A percentile compares a stretch with the other conserved stretches of the same genome.
Evolutionary conservation across 148 eudicot genomes (phyloP).

Genomic region (Euryodendron excelsum): DNA sequence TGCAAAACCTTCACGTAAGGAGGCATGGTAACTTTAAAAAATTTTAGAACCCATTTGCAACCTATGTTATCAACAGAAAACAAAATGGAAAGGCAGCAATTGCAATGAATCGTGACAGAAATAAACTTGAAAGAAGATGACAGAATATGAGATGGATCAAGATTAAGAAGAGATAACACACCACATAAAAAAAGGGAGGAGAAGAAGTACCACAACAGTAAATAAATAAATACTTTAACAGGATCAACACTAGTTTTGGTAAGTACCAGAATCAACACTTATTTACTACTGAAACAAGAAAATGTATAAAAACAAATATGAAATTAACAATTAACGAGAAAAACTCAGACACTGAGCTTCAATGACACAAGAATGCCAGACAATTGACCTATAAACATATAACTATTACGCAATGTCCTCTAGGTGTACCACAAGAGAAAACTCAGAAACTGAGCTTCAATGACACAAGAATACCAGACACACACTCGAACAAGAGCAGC

Average conservation of each 20-base stretch:
- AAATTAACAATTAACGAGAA: too few relatives aligned
- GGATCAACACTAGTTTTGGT: not conserved
- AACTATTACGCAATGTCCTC: not conserved
- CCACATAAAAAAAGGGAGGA: too few relatives aligned
- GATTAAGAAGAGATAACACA: too few relatives aligned
- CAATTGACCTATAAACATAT: not conserved
- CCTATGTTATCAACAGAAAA: not conserved
- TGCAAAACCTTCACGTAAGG: too few relatives aligned
- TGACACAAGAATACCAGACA: not conserved
- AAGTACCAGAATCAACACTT: not conserved
- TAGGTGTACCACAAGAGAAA: not conserved
- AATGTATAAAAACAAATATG: not conserved
- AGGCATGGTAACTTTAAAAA: too few relatives aligned
- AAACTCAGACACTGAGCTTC: too few relatives aligned
- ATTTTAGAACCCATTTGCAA: too few relatives aligned
- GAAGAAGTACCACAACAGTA: too few relatives aligned
- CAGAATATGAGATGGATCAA: too few relatives aligned
- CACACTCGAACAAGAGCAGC: slow-evolving; percentile 4
- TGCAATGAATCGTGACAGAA: not conserved
- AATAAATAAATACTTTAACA: too few relatives aligned
- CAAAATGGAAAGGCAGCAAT: not conserved
- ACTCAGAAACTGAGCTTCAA: not conserved
- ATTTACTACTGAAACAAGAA: not conserved
- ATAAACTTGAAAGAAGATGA: too few relatives aligned
- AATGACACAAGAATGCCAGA: too few relatives aligned